Evolutionary conservation across 176 grass and related monocot species (phyloP), one percentile per base, ranked within the genome.

Genomic region (Musa beccarii): DNA sequence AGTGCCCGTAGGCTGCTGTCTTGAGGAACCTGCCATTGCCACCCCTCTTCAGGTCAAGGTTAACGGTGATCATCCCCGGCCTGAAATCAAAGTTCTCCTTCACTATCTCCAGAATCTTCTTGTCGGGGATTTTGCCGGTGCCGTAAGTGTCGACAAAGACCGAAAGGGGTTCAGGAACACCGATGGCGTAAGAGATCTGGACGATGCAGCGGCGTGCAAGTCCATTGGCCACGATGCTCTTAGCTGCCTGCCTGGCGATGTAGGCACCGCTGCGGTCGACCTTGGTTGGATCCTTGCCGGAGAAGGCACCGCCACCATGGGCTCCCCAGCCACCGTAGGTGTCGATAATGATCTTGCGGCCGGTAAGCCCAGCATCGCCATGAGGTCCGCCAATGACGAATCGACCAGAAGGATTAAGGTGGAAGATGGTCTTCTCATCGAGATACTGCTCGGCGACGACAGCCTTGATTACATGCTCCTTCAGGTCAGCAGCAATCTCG

Each of bases 1-100:
- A 87, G 54, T 87, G 85, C 3, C 85, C 81, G 8, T 87, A 81
- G 0, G 85, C 85, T 6, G 81, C 85, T 1, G 85, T 87, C 78
- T 87, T 84, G 16, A 87, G 74, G 63, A 73, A 87, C 26, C 81
- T 78, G 15, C 57, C 57, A 62, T n/a, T n/a, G 20, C 57, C 57
- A 62, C 57, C 57, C 13, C 20, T 62, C 57, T 62, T 62, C 17
- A 62, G 57, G 57, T 62, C 57, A n/a, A 62, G 57, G 57, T 62
- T 62, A n/a, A 62, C 21, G 14, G 57, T 62, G 57, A 62, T 62
- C 57, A 62, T 62, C 57, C 57, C 57, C 20, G 57, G 57, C 57
- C 57, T 62, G 57, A 62, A 62, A n/a, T 62, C 57, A 9, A 62
- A 62, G 17, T 62, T 62, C 57, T 62, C 57, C 57, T 62, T 62